Percentiles rank a stretch among this genome's conserved stretches.
These are phyloP conservation scores for Saccharomycopsis fodiens DNA, from an alignment of 805 yeast genomes.

Conservation along the genomic window DNA sequence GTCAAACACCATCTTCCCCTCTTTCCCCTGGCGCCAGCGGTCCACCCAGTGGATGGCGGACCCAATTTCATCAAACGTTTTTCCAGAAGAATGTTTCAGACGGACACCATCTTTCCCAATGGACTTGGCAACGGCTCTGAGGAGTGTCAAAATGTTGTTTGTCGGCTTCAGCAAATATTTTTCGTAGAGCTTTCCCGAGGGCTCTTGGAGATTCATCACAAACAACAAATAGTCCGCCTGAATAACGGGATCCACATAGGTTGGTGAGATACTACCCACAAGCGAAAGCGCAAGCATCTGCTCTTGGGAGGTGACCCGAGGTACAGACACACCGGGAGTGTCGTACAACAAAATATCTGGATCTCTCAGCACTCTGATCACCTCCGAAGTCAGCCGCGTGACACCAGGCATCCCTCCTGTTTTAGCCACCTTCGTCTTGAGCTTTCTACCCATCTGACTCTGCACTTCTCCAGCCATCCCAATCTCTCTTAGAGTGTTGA, in stretches of 20 bases:
- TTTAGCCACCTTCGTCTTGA: constrained; percentile 57
- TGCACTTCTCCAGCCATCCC: constrained; percentile 20
- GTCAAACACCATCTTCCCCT: constrained; percentile 29
- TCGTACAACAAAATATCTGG: constrained; percentile 73
- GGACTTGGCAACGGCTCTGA: constrained; percentile 40
- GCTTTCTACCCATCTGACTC: constrained; percentile 23
- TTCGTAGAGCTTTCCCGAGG: constrained; percentile 30
- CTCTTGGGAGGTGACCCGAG: constrained; percentile 54
- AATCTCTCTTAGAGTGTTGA: constrained; percentile 54
- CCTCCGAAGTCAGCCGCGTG: constrained; percentile 70
- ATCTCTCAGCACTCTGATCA: constrained; percentile 51
- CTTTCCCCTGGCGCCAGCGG: constrained; percentile 51
- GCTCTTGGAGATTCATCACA: constrained; percentile 58
- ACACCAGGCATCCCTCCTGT: constrained; percentile 91
- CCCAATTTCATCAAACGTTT: constrained; percentile 45
- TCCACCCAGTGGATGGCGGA: constrained; percentile 59
- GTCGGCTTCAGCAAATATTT: constrained; percentile 56
- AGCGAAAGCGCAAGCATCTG: constrained; percentile 70
- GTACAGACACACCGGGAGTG: constrained; percentile 89
- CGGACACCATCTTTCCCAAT: constrained; percentile 24
- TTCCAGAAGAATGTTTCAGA: constrained; percentile 21
- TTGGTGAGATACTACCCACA: constrained; percentile 66
- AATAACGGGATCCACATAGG: constrained; percentile 71
- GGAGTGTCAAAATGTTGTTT: constrained; percentile 54
- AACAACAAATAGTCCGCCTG: constrained; percentile 81